Evolutionary conservation across 345 rosid genomes (phyloP).

Genomic region (Salix brachista): DNA sequence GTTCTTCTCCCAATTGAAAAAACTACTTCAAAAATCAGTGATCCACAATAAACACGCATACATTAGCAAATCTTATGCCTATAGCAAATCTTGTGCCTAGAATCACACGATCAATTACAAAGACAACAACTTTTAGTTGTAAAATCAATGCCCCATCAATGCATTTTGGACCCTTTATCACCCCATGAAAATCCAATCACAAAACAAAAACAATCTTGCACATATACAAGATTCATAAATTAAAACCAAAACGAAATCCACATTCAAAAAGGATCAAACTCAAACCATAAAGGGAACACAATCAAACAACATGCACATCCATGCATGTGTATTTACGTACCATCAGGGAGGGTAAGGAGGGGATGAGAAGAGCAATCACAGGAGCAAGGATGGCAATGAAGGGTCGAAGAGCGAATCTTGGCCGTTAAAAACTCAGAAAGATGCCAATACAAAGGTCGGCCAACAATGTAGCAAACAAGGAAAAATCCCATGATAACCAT

Average conservation of each 20-base stretch:
- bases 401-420: slow-evolving; percentile 15
- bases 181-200: neutral
- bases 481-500: slow-evolving; percentile 41
- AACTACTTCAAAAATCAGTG: neutral
- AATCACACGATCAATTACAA: neutral
- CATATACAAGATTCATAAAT: neutral
- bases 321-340: slow-evolving; percentile 16
- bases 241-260: neutral
- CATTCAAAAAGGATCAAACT: neutral
- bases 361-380: slow-evolving; percentile 65
- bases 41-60: neutral
- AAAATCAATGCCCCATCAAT: neutral
- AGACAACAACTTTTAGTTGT: neutral
- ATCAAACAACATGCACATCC: neutral
- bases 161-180: neutral
- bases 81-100: neutral
- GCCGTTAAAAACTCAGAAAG: slow-evolving; percentile 37
- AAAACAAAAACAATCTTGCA: neutral
- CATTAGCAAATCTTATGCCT: neutral
- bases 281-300: neutral
- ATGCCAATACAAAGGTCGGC: slow-evolving; percentile 59
- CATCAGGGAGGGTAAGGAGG: slow-evolving; percentile 45
- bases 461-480: slow-evolving; percentile 41
- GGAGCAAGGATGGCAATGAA: slow-evolving; percentile 44
- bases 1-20: neutral